These are phyloP conservation scores for Aristolochia californica DNA, from an alignment of 164 flowering plant genomes.

Conservation along the genomic window DNA sequence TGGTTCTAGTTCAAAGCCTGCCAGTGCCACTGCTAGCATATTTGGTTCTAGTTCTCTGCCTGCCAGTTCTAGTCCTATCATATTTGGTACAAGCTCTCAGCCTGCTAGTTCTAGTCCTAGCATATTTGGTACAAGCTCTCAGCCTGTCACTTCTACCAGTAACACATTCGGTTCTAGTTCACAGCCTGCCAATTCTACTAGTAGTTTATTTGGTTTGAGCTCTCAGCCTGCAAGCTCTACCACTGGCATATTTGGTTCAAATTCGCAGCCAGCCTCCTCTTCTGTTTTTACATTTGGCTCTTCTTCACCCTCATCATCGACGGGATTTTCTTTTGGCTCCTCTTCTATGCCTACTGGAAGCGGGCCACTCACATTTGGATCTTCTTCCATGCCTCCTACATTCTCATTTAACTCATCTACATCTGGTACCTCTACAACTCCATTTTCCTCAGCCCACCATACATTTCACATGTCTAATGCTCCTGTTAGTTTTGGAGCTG, in stretches of 20 bases:
- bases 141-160: not conserved
- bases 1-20: slow-evolving; percentile 6
- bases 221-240: slow-evolving; percentile 52
- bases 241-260: slow-evolving; percentile 20
- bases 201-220: not conserved
- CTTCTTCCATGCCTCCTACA: slow-evolving; percentile 25
- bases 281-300: not conserved
- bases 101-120: not conserved
- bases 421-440: slow-evolving; percentile 18
- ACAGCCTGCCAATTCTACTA: not conserved
- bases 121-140: not conserved
- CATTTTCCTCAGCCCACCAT: slow-evolving; percentile 20
- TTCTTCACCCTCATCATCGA: slow-evolving; percentile 20
- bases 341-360: slow-evolving; percentile 23
- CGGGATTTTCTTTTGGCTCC: slow-evolving; percentile 42
- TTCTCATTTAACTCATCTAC: slow-evolving; percentile 45
- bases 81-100: not conserved
- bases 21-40: not conserved
- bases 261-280: not conserved
- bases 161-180: not conserved
- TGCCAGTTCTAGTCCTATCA: not conserved
- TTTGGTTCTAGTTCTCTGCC: slow-evolving; percentile 8
- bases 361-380: slow-evolving; percentile 25
- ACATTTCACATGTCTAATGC: slow-evolving; percentile 31
- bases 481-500: slow-evolving; percentile 25